phyloP scores from a whole-genome alignment of 2,329 filamentous ascomycete species.

The Coniochaeta sp. region DNA sequence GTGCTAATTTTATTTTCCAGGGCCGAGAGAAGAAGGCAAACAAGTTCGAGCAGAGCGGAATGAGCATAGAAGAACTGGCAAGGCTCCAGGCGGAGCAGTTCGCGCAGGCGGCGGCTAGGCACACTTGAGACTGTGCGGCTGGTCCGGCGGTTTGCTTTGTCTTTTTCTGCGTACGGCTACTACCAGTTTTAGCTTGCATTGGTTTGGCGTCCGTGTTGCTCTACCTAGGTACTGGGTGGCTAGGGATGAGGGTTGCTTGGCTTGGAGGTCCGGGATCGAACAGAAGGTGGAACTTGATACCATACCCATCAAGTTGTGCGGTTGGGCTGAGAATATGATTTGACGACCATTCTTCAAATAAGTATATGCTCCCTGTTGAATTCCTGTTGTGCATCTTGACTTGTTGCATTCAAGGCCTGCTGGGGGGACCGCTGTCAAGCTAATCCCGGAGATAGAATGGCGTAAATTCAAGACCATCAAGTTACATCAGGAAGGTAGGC shows the following conservation, averaged over 20 bases:
- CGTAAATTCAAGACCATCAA: no score
- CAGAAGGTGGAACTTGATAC: no score
- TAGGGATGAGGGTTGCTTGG: no score
- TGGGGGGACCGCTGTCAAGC: no score
- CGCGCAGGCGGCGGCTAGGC: constrained; percentile 65
- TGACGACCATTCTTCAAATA: no score
- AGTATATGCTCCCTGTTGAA: no score
- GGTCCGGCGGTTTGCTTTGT: neutral
- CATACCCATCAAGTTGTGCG: no score
- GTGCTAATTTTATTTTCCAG: constrained; percentile 57
- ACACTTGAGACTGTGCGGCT: neutral
- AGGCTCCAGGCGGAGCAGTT: constrained; percentile 89
- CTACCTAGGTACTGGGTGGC: neutral
- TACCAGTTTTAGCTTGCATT: neutral
- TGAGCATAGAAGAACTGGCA: constrained; percentile 85
- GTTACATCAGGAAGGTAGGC: neutral
- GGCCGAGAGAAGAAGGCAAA: constrained; percentile 94
- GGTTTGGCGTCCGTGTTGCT: neutral
- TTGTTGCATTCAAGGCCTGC: no score
- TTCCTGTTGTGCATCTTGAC: no score
- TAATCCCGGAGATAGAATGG: no score
- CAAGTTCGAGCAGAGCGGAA: constrained; percentile 90
- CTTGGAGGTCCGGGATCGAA: no score
- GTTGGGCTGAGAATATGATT: no score
- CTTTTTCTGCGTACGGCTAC: neutral